Evolutionary conservation across 2,329 filamentous ascomycete species (phyloP).

Genomic region (Trichoderma aggressivum): DNA sequence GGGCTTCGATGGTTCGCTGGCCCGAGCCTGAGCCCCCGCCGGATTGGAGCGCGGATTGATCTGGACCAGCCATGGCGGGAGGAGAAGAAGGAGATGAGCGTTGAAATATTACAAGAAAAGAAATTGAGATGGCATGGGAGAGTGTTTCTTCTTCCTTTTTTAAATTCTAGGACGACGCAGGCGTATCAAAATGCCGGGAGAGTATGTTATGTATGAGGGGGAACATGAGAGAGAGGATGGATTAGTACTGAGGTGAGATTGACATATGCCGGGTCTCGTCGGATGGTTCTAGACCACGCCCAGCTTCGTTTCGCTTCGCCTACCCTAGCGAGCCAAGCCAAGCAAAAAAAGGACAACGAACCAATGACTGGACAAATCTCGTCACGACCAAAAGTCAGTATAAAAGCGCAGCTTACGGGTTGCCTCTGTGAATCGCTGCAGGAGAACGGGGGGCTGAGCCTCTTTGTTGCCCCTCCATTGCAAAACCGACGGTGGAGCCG

Average conservation of each 20-base stretch:
- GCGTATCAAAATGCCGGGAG: not conserved
- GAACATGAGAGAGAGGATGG: not conserved
- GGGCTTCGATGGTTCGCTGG: conserved; percentile 38
- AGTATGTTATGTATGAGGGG: not conserved
- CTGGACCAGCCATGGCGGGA: conserved; percentile 2
- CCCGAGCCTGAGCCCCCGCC: conserved; percentile 47
- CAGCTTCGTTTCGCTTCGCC: not conserved
- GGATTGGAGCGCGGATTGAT: conserved; percentile 35
- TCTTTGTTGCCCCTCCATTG: not conserved
- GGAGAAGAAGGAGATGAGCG: not conserved
- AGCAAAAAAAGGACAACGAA: not conserved
- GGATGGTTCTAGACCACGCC: not conserved
- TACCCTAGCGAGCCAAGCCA: not conserved
- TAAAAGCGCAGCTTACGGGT: not conserved
- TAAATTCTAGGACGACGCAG: not conserved
- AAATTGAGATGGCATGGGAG: not conserved
- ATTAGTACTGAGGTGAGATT: not conserved
- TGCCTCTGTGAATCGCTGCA: conserved; percentile 2
- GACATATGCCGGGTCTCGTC: not conserved
- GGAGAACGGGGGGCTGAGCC: conserved; percentile 7
- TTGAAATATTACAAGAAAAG: not conserved
- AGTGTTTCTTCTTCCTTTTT: no score
- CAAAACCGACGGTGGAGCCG: not conserved
- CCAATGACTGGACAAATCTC: not conserved
- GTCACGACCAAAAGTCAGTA: not conserved